A percentile compares a stretch with the other conserved stretches of the same genome.
These are phyloP conservation scores for Rhodotorula taiwanensis DNA, from an alignment of 768 basidiomycete genomes.

Conservation along the genomic window DNA sequence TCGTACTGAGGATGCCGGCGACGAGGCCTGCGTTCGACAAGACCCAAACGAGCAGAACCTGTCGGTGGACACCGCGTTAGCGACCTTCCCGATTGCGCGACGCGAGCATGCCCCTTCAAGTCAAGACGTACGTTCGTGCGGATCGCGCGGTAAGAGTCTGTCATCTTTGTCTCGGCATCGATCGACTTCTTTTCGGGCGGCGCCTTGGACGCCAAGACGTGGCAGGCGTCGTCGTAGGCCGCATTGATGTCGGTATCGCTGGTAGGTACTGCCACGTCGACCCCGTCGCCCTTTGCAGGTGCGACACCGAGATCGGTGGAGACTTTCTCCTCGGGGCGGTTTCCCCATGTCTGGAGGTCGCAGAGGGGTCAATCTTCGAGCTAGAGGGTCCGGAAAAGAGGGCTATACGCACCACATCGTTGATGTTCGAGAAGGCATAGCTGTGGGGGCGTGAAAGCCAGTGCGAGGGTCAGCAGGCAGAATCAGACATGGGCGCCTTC, in stretches of 20 bases:
- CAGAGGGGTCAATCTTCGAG: slow-evolving; percentile 1
- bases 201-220: slow-evolving; percentile 68
- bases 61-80: slow-evolving; percentile 45
- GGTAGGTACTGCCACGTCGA: slow-evolving; percentile 77
- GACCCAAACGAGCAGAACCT: slow-evolving; percentile 73
- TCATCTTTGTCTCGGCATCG: slow-evolving; percentile 60
- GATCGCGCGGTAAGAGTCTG: slow-evolving; percentile 82
- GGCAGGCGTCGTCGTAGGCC: slow-evolving; percentile 84
- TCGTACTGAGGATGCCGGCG: slow-evolving; percentile 36
- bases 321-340: slow-evolving; percentile 83
- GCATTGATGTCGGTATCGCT: slow-evolving; percentile 76
- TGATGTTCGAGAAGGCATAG: not conserved
- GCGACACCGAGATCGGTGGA: slow-evolving; percentile 69
- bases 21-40: slow-evolving; percentile 56
- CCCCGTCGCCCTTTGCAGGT: slow-evolving; percentile 54
- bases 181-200: slow-evolving; percentile 62
- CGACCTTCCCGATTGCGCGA: too few relatives aligned
- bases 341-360: slow-evolving; percentile 43
- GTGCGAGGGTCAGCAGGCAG: too few relatives aligned
- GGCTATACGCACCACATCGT: not conserved
- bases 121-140: slow-evolving; percentile 60
- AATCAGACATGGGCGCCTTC: too few relatives aligned
- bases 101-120: slow-evolving; percentile 39
- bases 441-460: too few relatives aligned
- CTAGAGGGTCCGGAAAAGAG: too few relatives aligned